phyloP scores from a whole-genome alignment of 2,329 filamentous ascomycete species.

The Colletotrichum spaethianum region DNA sequence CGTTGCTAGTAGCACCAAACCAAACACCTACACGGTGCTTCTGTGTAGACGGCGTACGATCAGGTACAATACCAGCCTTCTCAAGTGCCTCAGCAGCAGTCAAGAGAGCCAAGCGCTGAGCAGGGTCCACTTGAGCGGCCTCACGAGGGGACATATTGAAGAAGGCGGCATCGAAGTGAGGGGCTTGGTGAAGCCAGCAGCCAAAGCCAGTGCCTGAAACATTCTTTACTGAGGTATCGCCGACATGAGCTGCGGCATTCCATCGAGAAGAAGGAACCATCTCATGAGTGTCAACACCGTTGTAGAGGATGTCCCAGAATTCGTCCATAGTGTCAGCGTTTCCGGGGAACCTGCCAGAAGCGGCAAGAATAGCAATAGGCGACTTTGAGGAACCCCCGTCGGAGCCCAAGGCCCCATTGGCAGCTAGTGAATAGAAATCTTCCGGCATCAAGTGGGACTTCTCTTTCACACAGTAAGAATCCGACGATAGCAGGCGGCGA shows the following conservation, averaged over 20 bases:
- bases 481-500: neutral
- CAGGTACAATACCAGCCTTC: constrained; percentile 78
- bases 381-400: neutral
- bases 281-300: constrained; percentile 45
- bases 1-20: constrained; percentile 82
- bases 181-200: constrained; percentile 72
- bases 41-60: constrained; percentile 76
- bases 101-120: constrained; percentile 79
- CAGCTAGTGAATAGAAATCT: neutral
- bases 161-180: constrained; percentile 77
- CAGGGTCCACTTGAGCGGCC: constrained; percentile 79
- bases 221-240: constrained; percentile 2
- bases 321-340: constrained; percentile 51
- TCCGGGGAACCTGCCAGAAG: constrained; percentile 59
- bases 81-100: constrained; percentile 87
- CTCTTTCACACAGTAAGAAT: neutral
- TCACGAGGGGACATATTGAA: constrained; percentile 82
- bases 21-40: constrained; percentile 75
- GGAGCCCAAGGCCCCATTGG: neutral
- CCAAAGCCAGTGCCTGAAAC: constrained; percentile 46
- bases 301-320: constrained; percentile 51
- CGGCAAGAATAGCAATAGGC: constrained; percentile 55
- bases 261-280: constrained; percentile 35
- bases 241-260: constrained; percentile 2
- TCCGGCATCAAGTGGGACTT: neutral